Evolutionary conservation across 768 basidiomycete genomes (phyloP), one percentile per base, ranked within the genome.

Genomic region (Leccinum aurantiacum): DNA sequence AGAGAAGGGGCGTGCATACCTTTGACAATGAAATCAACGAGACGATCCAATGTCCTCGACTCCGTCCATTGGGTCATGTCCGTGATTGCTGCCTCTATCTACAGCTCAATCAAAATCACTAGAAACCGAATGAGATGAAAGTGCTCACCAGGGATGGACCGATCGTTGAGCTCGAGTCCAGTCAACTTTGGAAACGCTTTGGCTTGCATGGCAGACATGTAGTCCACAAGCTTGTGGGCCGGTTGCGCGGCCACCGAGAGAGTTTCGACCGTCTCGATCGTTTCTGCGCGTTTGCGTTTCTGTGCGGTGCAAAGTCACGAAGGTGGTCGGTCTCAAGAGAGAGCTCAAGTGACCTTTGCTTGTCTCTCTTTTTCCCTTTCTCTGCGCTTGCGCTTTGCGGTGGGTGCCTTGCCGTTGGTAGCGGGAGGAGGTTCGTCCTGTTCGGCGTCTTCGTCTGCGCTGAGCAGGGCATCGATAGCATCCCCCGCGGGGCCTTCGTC

Each of bases 41-140:
- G 77, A 37, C 82, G 79, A 64, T 90, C 86, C 65, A 93, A 79
- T 44, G 86, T 87, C 73, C 92, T 82, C 64, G 85, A 81, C 52
- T 81, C 84, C 66, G 80, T 85, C 86, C 90, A 93, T 75, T 75
- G 65, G 11, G 83, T 86, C 59, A 91, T 93, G 72, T 95, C 91
- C 68, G 80, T 78, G 67, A 96, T 87, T 59, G 87, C 81, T 56
- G 77, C 78, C 71, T 84, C 92, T 93, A 77, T 78, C 83, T 84
- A 69, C 60, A 63, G 79, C 80, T 77, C 78, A 82, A 76, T 74
- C 78, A 75, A 79, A 72, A 77, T 73, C 68, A 71, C 72, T 63
- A 59, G 51, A 63, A 25, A 24, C 41, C 47, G 35, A 22, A 54
- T 19, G 49, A 24, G 17, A 25, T 19, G 44, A n/a, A 62, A 9